phyloP scores from a whole-genome alignment of 495 filamentous ascomycete species.

The Parachaetomium inaequale region DNA sequence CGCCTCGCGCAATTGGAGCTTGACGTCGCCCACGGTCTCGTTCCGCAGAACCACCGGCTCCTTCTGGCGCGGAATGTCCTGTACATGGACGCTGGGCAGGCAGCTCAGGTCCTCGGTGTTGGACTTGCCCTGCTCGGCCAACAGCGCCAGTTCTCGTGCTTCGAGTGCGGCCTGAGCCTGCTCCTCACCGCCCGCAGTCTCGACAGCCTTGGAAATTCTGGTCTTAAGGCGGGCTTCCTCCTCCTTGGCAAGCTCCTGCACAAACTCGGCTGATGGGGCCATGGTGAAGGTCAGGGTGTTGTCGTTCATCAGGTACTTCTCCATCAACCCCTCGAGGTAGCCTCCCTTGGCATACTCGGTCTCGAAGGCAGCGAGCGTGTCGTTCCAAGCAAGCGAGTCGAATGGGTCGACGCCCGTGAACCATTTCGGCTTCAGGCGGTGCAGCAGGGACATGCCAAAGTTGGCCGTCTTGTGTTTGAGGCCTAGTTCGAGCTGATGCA shows the following conservation, averaged over 20 bases:
- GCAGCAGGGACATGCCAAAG: constrained; percentile 88
- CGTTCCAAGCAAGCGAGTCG: constrained; percentile 83
- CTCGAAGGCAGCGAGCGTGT: constrained; percentile 78
- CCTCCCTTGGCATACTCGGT: constrained; percentile 60
- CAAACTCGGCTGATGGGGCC: constrained; percentile 74
- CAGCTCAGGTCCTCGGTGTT: constrained; percentile 79
- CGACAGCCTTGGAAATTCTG: constrained; percentile 66
- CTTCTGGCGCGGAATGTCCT: constrained; percentile 78
- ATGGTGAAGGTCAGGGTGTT: constrained; percentile 90
- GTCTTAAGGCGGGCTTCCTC: constrained; percentile 64
- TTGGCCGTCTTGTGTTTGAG: constrained; percentile 93
- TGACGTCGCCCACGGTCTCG: constrained; percentile 59
- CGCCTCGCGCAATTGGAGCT: constrained; percentile 85
- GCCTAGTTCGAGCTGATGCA: constrained; percentile 86
- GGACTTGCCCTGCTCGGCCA: constrained; percentile 77
- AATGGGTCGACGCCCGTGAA: constrained; percentile 94
- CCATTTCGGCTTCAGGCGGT: constrained; percentile 83
- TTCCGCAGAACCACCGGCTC: constrained; percentile 66
- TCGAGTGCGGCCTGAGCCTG: constrained; percentile 66
- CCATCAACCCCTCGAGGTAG: constrained; percentile 79
- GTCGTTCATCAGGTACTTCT: constrained; percentile 87
- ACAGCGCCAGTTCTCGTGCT: constrained; percentile 71
- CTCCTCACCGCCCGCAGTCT: constrained; percentile 64
- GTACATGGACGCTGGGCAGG: constrained; percentile 79
- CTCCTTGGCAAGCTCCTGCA: constrained; percentile 68